Evolutionary conservation across 768 basidiomycete species (phyloP).

Genomic region (Auriscalpium microsporum): DNA sequence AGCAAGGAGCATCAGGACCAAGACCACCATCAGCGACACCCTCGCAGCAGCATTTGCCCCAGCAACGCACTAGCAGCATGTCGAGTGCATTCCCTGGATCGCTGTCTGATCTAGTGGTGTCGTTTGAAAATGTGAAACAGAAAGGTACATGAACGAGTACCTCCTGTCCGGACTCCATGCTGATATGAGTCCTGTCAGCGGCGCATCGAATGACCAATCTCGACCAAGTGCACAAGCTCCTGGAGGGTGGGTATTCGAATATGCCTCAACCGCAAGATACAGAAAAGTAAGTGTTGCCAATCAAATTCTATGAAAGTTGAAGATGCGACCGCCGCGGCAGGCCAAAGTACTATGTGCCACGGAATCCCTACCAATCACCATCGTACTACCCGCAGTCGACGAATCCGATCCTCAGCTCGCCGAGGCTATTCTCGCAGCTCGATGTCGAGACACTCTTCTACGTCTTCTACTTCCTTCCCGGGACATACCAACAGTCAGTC

Average conservation of each 20-base stretch:
- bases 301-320: background rate
- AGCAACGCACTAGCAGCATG: conserved; percentile 11
- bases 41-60: conserved; percentile 25
- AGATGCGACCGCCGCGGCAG: conserved; percentile 32
- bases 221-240: conserved; percentile 84
- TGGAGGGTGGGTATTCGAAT: conserved; percentile 85
- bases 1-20: conserved; percentile 16
- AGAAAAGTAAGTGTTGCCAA: conserved; percentile 58
- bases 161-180: background rate
- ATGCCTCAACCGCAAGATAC: conserved; percentile 92
- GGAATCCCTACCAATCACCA: conserved; percentile 87
- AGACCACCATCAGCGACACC: conserved; percentile 13
- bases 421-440: conserved; percentile 79
- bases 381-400: conserved; percentile 91
- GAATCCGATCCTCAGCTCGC: conserved; percentile 69
- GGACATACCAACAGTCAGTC: conserved; percentile 93
- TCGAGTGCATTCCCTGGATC: conserved; percentile 66
- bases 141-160: conserved; percentile 50
- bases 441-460: conserved; percentile 98
- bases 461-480: conserved; percentile 96
- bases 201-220: conserved; percentile 82
- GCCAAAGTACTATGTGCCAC: conserved; percentile 94
- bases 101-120: conserved; percentile 85
- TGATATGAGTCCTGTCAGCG: conserved; percentile 30
- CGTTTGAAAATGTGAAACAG: conserved; percentile 94